Evolutionary conservation across 805 yeast genomes (phyloP), one percentile per base, ranked within the genome.

Genomic region (Candida succiphila): DNA sequence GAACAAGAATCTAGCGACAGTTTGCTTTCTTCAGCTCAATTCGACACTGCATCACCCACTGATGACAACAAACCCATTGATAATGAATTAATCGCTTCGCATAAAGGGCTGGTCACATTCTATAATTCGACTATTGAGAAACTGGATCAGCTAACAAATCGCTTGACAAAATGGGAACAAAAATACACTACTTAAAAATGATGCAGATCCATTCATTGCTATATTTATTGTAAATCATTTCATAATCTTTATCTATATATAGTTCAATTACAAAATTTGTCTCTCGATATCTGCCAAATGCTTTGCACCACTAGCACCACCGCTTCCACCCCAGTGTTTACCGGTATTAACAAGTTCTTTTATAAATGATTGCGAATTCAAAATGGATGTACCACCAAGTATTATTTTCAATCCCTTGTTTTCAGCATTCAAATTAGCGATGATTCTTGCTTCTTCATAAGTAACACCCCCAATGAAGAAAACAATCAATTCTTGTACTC

Each of bases 401-500:
- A 86, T 66, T 13, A 84, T 63, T 41, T 85, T 72, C 29, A 82
- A 65, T 8, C 72, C 74, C 24, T 69, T 70, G 34, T 63, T 67
- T 17, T 72, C 61, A 20, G 58, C 58, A 48, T 80, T 78, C 41
- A 87, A 64, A 39, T 86, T 83, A 35, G 81, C 75, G 4, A 88
- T 75, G 17, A 87, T 58, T 40, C 96, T 70, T 0, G 94, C 84
- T 53, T 92, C 99, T 54, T 89, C 97, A 51, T 75, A 86, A 1
- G 97, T 89, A 2, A 72, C 80, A 13, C 98, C 98, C 5, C 96
- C 97, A 33, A 85, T 74, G 33, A 82, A 58, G 49, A 76, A 83
- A 1, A 83, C 61, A 4, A 83, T 67, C n/a, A 83, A 61, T 44
- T 82, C 88, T 45, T 78, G 83, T 1, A 71, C 65, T 19, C 26